phyloP scores from a whole-genome alignment of 306 rosid genomes.

The Casuarina cunninghamiana region DNA sequence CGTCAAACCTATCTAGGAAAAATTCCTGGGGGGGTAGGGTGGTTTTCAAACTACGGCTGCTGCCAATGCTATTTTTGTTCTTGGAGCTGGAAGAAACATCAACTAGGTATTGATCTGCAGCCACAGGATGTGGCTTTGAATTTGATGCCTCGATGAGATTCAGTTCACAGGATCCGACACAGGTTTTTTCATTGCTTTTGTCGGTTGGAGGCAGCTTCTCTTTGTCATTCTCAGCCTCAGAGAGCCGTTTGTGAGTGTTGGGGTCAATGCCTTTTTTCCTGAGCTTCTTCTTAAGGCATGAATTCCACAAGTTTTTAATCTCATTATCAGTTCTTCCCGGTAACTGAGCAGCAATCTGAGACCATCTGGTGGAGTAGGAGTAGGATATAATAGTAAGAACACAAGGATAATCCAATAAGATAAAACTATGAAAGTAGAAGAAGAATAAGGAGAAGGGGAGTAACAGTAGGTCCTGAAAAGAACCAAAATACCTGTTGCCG shows the following conservation, averaged over 20 bases:
- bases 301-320: constrained; percentile 91
- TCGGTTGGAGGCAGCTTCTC: constrained; percentile 29
- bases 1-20: constrained; percentile 45
- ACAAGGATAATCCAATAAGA: constrained; percentile 5
- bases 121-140: constrained; percentile 25
- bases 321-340: constrained; percentile 97
- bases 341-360: constrained; percentile 90
- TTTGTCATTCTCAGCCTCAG: constrained; percentile 38
- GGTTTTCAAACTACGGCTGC: constrained; percentile 28
- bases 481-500: constrained; percentile 60
- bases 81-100: constrained; percentile 43
- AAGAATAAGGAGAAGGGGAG: background rate
- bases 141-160: constrained; percentile 33
- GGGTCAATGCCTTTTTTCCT: constrained; percentile 92
- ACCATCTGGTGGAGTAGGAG: constrained; percentile 59
- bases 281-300: constrained; percentile 89
- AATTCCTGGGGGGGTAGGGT: constrained; percentile 40
- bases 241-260: constrained; percentile 74
- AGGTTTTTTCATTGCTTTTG: constrained; percentile 51
- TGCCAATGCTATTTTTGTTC: constrained; percentile 24
- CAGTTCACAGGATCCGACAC: constrained; percentile 49
- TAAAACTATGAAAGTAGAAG: background rate
- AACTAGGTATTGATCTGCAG: constrained; percentile 36
- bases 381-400: background rate
- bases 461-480: too few species aligned